Base-by-base conservation (phyloP, 306 rosid species). In the Quercus bicolor region DNA sequence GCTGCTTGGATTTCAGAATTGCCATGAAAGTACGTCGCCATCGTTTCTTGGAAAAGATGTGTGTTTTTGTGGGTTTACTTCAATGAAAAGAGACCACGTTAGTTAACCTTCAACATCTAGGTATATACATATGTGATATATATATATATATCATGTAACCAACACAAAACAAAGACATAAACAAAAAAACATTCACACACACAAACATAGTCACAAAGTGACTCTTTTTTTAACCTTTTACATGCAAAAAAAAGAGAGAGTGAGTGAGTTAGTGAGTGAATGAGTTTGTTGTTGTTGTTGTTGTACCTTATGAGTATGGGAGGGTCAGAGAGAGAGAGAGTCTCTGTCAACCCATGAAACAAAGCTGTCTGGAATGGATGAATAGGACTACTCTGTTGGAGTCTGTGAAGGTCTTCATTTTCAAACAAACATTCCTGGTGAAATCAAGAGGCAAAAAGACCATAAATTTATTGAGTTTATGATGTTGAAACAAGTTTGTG, bases 21-120 rank as follows among this genome's bases (percentile, higher is more conserved):
- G 8, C 87, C 88, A 75, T 93, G 99, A 83, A 87, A 93, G 78
- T 95, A 93, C 65, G 98, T 93, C 79, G 98, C 97, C 99, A 95
- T 94, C 79, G 85, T 37, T 16, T 26, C 56, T 78, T 79, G 62
- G 85, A 68, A 70, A 78, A 54, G 77, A 81, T 75, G 57, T 70
- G 72, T 56, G 62, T 56, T 54, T 68, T 65, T 57, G 34, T 71
- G 14, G 56, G 56, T 79, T 72, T 53, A 23, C 48, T 72, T 81
- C 76, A 78, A 81, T 86, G 85, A 74, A 82, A 89, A 81, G 75
- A 75, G 77, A 83, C 70, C 59, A 79, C 75, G 80, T 84, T 77
- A 29, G 84, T 84, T 80, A 81, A 33, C 12, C 76, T 79, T 75
- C 82, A 78, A 48, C 87, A 81, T 71, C 89, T 70, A 48, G 26